Evolutionary conservation across 2,329 filamentous ascomycete genomes (phyloP).

Genomic region (Ceratocystis lukuohia): DNA sequence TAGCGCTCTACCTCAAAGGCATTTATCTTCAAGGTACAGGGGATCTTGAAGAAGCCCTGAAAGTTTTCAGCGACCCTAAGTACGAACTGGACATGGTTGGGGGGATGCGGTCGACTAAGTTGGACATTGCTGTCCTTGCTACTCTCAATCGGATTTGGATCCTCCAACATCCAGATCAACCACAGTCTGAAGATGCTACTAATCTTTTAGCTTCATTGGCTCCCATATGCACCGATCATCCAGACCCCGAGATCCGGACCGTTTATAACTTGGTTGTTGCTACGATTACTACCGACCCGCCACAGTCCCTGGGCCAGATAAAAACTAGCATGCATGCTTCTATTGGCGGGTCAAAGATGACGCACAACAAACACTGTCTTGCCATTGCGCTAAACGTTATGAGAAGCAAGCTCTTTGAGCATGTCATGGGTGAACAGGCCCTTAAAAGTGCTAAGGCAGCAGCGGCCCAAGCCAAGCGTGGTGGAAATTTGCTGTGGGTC

Average conservation of each 20-base stretch:
- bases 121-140: constrained; percentile 53
- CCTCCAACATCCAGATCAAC: constrained; percentile 47
- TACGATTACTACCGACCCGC: constrained; percentile 48
- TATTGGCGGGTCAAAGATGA: constrained; percentile 53
- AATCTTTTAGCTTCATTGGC: constrained; percentile 52
- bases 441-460: constrained; percentile 63
- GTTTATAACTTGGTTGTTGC: constrained; percentile 67
- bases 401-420: constrained; percentile 68
- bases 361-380: constrained; percentile 66
- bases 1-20: constrained; percentile 59
- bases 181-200: constrained; percentile 44
- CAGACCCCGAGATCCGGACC: constrained; percentile 61
- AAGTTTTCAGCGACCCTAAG: constrained; percentile 47
- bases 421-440: constrained; percentile 67
- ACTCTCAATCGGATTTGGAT: constrained; percentile 60
- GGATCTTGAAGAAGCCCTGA: constrained; percentile 53
- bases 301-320: constrained; percentile 55
- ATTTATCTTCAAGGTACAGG: constrained; percentile 66
- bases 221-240: constrained; percentile 53
- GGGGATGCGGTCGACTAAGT: constrained; percentile 38
- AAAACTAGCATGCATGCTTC: constrained; percentile 67
- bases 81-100: constrained; percentile 40
- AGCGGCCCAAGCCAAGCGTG: constrained; percentile 52
- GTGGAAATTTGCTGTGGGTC: constrained; percentile 61
- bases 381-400: constrained; percentile 75